Evolutionary conservation across 2,329 filamentous ascomycete species (phyloP), one percentile per base, ranked within the genome.

Genomic region (Claviceps digitariae): DNA sequence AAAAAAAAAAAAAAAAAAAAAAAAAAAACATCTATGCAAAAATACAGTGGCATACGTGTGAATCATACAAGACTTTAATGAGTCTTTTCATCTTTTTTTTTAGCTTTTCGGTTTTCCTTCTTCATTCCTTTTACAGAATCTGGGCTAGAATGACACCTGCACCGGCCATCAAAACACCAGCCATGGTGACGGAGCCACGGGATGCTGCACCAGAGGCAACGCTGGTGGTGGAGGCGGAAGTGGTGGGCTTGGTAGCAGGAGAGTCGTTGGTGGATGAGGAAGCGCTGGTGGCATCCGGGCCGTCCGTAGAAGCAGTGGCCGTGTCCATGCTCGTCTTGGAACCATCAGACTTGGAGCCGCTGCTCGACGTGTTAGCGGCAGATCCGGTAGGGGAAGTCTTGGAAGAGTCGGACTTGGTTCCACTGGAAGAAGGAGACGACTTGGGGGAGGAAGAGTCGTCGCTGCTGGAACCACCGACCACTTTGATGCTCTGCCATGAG

Each of bases 401-500:
- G 23, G 59, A 60, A 63, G 78, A 80, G 64, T 79, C 67, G 59
- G 77, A 56, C 74, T 29, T 50, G 20, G 21, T 13, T 13, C 31
- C 4, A 12, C 15, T 20, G 13, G 48, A 21, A 29, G 83, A 77
- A 61, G 72, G 71, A 56, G 67, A 59, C 50, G 23, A 9, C 12
- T 17, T 29, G 27, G 17, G 9, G 10, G 45, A 76, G 72, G 79
- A 21, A 83, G 74, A 74, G 63, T 79, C 84, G 68, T 82, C 89
- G 54, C 77, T 77, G n/a, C 77, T 77, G 52, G 78, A 10, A 55
- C 85, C 86, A 74, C 87, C 86, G 72, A 82, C 79, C 69, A 86
- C 87, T 51, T 66, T 58, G 61, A 76, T 76, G 64, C 70, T 74
- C 52, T 66, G 40, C 61, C 66, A 70, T 20, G 62, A 67, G 51